Evolutionary conservation across 352 stramenopile species (phyloP), one percentile per base, ranked within the genome.

Genomic region (Phytophthora agathidicida): DNA sequence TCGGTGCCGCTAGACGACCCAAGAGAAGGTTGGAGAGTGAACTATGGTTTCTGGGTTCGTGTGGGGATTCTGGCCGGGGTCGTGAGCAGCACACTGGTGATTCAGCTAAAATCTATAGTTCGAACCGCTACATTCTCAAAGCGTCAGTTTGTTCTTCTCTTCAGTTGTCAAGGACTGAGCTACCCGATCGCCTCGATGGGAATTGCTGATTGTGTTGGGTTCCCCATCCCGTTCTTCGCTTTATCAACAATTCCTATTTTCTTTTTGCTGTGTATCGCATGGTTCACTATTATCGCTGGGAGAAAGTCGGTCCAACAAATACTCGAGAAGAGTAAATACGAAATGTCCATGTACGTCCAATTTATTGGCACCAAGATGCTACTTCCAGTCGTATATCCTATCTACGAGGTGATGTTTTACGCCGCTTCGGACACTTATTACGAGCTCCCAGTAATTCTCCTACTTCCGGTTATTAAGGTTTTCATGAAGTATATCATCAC

Each of bases 301-400:
- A 42, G 10, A 16, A 24, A 43, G 32, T 22, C n/a, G 8, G 14
- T 53, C 17, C 31, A 5, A 6, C 11, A 53, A 5, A 65, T 65
- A 24, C 6, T 60, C 0, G 20, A 32, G 5, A n/a, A n/a, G n/a
- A n/a, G 14, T 4, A 20, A 22, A 14, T 26, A 52, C 4, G 31
- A 65, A 14, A 20, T 65, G 32, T 19, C 4, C 2, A 42, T 30
- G 9, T 51, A 23, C 9, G 16, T 17, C 13, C 14, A 44, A 28
- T 66, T 48, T 22, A 35, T 66, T 3, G 53, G 48, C 23, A 24
- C 39, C 6, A 31, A 66, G n/a, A 60, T 66, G 57, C 24, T 66
- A 1, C 20, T 66, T 19, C 39, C 57, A 10, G 48, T 37, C 14
- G 32, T 61, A 2, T 66, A 66, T 24, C 57, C 57, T 4, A n/a